Evolutionary conservation across 768 basidiomycete genomes (phyloP), one percentile per base, ranked within the genome.

Genomic region (Termitomyces eurrhizus): DNA sequence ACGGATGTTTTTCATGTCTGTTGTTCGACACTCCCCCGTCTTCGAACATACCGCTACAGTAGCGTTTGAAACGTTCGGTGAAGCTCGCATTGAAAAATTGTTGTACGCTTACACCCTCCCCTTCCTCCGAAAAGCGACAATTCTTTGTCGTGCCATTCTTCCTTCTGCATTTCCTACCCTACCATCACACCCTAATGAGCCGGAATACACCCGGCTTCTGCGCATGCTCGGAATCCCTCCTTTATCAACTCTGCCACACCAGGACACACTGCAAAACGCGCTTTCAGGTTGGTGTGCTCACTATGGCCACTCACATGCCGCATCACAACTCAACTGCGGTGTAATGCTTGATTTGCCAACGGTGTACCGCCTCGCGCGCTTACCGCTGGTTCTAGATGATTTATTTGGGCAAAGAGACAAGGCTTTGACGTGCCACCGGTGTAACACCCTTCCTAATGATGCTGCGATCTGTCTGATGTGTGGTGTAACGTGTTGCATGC

Each of bases 391-490:
- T 18, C 83, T 97, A 64, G 96, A 98, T 68, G 86, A 86, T 54
- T 72, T 98, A 26, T 92, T 96, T 68, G 82, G 84, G n/a, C 81
- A 82, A 57, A 83, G 87, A 58, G 86, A 90, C 42, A 88, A 87
- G 66, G 81, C 83, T 36, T 77, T 93, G 75, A 82, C 80, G 39
- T 99, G 97, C 71, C 73, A 72, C 21, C 81, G 84, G 39, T 99
- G 97, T 72, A 79, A 83, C 41, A 91, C 86, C 0, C 84, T 90
- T 21, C 94, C 95, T 0, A 75, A 78, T 11, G 93, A 92, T 65
- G 92, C 93, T 21, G 97, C 95, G 0, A 86, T 99, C 2, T 99
- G 97, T 71, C 72, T 98, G 62, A 79, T 95, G 54, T 99, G 97
- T 65, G 97, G 97, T 0, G 78, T 85, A 52, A 86, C 89, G 14